Evolutionary conservation across 768 basidiomycete genomes (phyloP), one percentile per base, ranked within the genome.

Genomic region (Suillus clintonianus): DNA sequence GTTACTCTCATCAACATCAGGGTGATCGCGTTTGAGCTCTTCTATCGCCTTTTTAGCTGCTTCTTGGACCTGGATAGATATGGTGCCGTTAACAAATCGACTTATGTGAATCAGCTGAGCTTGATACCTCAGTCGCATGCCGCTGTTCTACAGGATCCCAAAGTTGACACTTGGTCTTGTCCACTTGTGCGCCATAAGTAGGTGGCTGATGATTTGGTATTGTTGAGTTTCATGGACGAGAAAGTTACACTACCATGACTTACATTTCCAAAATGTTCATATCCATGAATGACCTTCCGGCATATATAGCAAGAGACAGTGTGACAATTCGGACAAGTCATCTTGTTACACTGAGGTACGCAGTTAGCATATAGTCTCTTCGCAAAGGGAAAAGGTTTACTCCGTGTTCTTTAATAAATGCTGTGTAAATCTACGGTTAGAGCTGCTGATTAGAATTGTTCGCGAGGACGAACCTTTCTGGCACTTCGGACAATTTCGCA

Each of bases 401-500:
- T 10, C 92, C 93, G 50, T 73, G 70, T 65, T 92, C 90, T 74
- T 94, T 94, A 71, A 94, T 83, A 70, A 94, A 94, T 0, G 86
- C 91, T 92, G 69, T n/a, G 48, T 54, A 47, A 30, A 66, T 54
- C 65, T 60, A 58, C 39, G 58, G 50, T 57, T 30, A 62, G 59
- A 24, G 47, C 54, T 22, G 4, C 48, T 9, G 39, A 62, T 54
- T 43, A 51, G 2, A 11, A 39, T 10, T 5, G 41, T n/a, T 39
- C 32, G 32, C 34, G 4, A 43, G 17, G 48, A 76, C 77, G 22
- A 65, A 91, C 93, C 83, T 82, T 94, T 92, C 60, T 85, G 74
- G 76, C 92, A 97, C 63, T 88, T 90, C 0, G 95, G 95, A 76
- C 95, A 97, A 66, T 88, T 90, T 42, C 95, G 85, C 87, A 94